Evolutionary conservation across 73 alveolate genomes (phyloP).

Genomic region (Paramecium bursaria): DNA sequence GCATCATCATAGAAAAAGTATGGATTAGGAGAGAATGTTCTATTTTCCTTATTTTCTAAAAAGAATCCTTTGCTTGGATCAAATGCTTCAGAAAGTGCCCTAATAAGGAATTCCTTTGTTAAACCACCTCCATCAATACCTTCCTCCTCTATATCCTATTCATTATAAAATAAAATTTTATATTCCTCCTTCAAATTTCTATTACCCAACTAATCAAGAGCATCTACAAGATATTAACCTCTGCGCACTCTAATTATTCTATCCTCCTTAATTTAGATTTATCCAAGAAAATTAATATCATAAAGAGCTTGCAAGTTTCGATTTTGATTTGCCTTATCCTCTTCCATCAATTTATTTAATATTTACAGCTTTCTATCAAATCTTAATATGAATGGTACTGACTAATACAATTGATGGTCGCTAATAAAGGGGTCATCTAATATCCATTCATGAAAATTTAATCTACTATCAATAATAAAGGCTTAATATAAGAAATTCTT

Average conservation of each 20-base stretch:
- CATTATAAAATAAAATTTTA: constrained; percentile 74
- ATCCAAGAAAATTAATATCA: constrained; percentile 4
- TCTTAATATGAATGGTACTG: not conserved
- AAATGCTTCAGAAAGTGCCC: constrained; percentile 87
- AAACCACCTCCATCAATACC: constrained; percentile 98
- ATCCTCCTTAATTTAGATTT: not conserved
- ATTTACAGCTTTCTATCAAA: not conserved
- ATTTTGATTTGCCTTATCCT: not conserved
- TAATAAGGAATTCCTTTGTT: constrained; percentile 90
- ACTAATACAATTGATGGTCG: not conserved
- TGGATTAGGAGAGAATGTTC: constrained; percentile 62
- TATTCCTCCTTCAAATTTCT: constrained; percentile 69
- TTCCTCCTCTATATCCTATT: constrained; percentile 85
- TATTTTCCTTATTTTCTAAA: constrained; percentile 75
- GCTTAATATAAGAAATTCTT: not conserved
- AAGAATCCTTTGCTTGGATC: constrained; percentile 90
- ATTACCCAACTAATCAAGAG: constrained; percentile 72
- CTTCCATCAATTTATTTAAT: constrained; percentile 33
- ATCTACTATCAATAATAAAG: constrained; percentile 3
- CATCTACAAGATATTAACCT: constrained; percentile 76
- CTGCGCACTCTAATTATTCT: constrained; percentile 67
- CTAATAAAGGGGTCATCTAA: not conserved
- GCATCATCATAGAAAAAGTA: not conserved
- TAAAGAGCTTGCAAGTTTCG: not conserved
- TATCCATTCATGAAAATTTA: constrained; percentile 29